Conservation (phyloP, 2,329 filamentous ascomycete genomes). For the Chalaropsis ovoidea region DNA sequence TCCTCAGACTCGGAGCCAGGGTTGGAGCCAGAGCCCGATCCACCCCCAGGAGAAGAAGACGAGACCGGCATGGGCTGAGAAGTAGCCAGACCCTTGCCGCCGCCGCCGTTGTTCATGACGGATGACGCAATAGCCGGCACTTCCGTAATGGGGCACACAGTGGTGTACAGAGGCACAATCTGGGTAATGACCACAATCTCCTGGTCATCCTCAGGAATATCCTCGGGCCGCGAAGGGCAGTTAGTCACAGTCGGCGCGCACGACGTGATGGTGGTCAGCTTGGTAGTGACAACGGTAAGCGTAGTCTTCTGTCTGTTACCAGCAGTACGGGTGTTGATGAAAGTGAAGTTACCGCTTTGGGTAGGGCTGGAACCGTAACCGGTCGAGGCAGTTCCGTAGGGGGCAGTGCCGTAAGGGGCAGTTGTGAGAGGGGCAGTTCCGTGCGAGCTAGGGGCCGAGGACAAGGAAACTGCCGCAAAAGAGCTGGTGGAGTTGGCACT, state of each 20-base stretch:
- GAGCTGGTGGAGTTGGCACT: conserved; percentile 11
- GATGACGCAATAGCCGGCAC: conserved; percentile 36
- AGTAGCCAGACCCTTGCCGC: conserved; percentile 15
- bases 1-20: not conserved
- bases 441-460: conserved; percentile 32
- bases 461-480: conserved; percentile 11
- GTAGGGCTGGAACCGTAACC: conserved; percentile 26
- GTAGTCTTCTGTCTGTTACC: conserved; percentile 32
- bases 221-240: conserved; percentile 38
- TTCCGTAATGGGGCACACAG: conserved; percentile 40
- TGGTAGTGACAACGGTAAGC: conserved; percentile 44
- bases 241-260: conserved; percentile 49
- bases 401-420: conserved; percentile 2
- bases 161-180: conserved; percentile 35
- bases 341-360: conserved; percentile 27
- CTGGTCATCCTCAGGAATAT: conserved; percentile 33
- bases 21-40: not conserved
- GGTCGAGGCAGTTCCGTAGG: not conserved
- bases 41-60: not conserved
- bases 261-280: conserved; percentile 48
- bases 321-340: conserved; percentile 27
- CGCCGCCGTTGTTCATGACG: conserved; percentile 31
- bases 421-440: not conserved
- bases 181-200: conserved; percentile 33
- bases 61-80: conserved; percentile 18